A percentile compares a stretch with the other conserved stretches of the same genome.
phyloP scores from a whole-genome alignment of 768 basidiomycete genomes.

The Kwoniella heveanensis region DNA sequence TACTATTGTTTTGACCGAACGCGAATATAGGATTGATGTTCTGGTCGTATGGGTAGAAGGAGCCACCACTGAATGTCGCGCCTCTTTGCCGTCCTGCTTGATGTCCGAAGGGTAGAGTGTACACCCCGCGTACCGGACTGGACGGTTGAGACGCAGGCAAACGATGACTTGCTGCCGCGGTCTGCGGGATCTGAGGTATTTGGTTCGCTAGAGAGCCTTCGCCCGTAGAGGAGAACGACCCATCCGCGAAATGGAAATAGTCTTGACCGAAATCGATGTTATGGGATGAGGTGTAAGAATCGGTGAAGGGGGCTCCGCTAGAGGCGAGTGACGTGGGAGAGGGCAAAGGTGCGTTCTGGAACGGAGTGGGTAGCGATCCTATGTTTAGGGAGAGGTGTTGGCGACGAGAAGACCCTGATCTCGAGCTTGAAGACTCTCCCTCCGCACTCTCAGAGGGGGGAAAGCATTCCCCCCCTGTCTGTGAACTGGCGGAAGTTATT shows the following conservation, averaged over 20 bases:
- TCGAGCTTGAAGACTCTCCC: conserved; percentile 26
- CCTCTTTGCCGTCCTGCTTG: conserved; percentile 48
- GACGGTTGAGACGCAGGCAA: conserved; percentile 51
- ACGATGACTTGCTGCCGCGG: conserved; percentile 35
- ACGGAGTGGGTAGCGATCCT: conserved; percentile 24
- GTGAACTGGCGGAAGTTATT: conserved; percentile 40
- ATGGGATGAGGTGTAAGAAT: conserved; percentile 32
- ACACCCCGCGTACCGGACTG: conserved; percentile 42
- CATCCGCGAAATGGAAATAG: conserved; percentile 44
- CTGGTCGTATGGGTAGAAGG: conserved; percentile 35
- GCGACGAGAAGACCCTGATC: conserved; percentile 39
- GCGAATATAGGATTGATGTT: conserved; percentile 24
- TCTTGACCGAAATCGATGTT: conserved; percentile 34
- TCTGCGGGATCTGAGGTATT: conserved; percentile 9
- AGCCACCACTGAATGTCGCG: conserved; percentile 50
- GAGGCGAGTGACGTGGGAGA: conserved; percentile 37
- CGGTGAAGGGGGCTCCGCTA: conserved; percentile 42
- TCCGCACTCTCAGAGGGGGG: conserved; percentile 38
- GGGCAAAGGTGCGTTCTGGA: conserved; percentile 22
- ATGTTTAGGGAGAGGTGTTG: conserved; percentile 46
- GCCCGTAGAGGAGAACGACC: conserved; percentile 31
- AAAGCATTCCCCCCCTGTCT: conserved; percentile 45
- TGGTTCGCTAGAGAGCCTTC: conserved; percentile 23
- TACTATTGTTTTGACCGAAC: conserved; percentile 19
- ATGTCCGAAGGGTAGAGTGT: conserved; percentile 34